Percentiles rank a stretch among this genome's conserved stretches.
Evolutionary conservation across 2,329 filamentous ascomycete genomes (phyloP).

Genomic region (Penicillium sp.): DNA sequence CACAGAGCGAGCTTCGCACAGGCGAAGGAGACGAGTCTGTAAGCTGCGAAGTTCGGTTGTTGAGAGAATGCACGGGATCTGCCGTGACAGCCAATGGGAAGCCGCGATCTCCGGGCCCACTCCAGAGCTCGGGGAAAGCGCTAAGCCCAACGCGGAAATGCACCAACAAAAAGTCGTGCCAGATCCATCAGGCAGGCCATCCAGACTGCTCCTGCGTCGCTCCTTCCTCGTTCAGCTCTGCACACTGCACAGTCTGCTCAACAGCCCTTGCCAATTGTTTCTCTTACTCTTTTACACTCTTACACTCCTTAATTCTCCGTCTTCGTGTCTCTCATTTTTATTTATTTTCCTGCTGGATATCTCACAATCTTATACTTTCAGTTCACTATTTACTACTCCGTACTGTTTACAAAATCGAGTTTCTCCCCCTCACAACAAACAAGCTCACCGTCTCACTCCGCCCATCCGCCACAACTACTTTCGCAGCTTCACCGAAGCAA

Average conservation of each 20-base stretch:
- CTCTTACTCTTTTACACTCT: neutral
- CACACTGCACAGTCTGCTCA: too few relatives aligned
- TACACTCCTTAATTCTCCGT: neutral
- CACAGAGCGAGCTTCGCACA: too few relatives aligned
- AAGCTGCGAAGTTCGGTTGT: too few relatives aligned
- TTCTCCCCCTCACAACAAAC: slow-evolving; percentile 3
- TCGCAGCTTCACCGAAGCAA: neutral
- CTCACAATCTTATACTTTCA: too few relatives aligned
- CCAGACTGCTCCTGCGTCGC: slow-evolving; percentile 2
- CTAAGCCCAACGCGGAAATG: neutral
- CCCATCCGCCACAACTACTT: neutral
- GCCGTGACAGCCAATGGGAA: neutral
- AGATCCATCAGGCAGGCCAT: slow-evolving; percentile 6
- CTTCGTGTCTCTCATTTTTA: neutral
- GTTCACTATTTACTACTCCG: neutral
- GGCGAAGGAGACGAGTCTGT: too few relatives aligned
- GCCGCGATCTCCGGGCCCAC: neutral
- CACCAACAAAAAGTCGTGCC: neutral
- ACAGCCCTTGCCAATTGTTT: neutral
- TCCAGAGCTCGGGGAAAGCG: neutral
- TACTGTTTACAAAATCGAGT: neutral
- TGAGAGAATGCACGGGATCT: slow-evolving; percentile 1
- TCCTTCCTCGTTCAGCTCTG: neutral
- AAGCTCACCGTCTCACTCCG: neutral
- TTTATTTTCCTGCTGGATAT: neutral